Evolutionary conservation across 1,284 basidiomycete genomes (phyloP).

Genomic region (Fomitopsis betulina): DNA sequence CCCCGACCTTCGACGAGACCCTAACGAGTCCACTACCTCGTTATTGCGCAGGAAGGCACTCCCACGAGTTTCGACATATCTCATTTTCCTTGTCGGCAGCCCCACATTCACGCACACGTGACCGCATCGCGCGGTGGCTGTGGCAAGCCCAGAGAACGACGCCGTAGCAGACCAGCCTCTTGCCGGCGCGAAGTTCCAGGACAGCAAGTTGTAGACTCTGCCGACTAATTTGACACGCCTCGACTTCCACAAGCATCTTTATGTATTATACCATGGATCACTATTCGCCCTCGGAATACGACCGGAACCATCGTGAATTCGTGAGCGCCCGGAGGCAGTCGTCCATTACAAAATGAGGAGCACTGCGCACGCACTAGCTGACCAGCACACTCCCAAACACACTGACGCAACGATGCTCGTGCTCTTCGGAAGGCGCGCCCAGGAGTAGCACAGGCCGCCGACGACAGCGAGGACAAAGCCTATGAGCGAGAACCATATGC

Average conservation of each 20-base stretch:
- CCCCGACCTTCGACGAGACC: too few relatives aligned
- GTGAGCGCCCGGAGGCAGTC: too few relatives aligned
- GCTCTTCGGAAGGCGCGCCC: conserved; percentile 39
- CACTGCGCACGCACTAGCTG: conserved; percentile 22
- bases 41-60: too few relatives aligned
- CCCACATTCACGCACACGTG: too few relatives aligned
- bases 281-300: too few relatives aligned
- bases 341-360: conserved; percentile 3
- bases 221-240: not conserved
- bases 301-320: too few relatives aligned
- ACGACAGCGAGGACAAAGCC: conserved; percentile 48
- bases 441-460: conserved; percentile 48
- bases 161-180: conserved; percentile 19
- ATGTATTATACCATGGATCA: too few relatives aligned
- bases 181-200: conserved; percentile 19
- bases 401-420: conserved; percentile 39
- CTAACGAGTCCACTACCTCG: too few relatives aligned
- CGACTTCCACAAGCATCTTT: not conserved
- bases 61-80: too few relatives aligned
- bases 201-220: conserved; percentile 16
- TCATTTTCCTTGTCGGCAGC: too few relatives aligned
- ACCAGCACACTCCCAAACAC: conserved; percentile 34
- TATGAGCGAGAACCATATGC: conserved; percentile 41
- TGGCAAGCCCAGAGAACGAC: too few relatives aligned
- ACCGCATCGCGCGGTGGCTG: too few relatives aligned